Evolutionary conservation across 345 rosid species (phyloP), one percentile per base, ranked within the genome.

Genomic region (Gossypium sturtianum): DNA sequence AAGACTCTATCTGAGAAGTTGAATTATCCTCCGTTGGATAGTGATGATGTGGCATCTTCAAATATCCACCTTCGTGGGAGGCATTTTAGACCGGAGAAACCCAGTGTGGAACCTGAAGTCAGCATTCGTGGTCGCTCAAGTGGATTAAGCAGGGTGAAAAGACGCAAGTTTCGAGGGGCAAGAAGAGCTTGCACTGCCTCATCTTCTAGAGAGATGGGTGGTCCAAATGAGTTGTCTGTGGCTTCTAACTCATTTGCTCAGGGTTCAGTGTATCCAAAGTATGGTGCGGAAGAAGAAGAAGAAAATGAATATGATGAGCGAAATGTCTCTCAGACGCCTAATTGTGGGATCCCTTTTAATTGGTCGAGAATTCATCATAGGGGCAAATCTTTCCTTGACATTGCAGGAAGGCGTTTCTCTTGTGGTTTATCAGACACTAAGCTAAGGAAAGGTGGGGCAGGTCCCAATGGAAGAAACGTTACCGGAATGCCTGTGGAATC

Each of bases 361-460:
- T 96, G 99, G 99, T 96, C 99, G 13, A 87, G 97, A 75, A 93
- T 96, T 79, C 99, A 96, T 81, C 84, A 89, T 25, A 80, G 93
- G 75, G 91, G 99, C 47, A 91, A 81, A 77, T 93, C 82, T 19
- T 83, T 96, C 75, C 87, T 93, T 9, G 98, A 96, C 82, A 87
- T 80, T 79, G 99, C 99, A 23, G 99, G 99, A 43, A 82, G 97
- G 83, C 91, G 97, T 81, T 87, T 96, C 45, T 91, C 99, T 58
- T 96, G 98, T 77, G 99, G 98, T 45, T 76, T 87, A 63, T 87
- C 97, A 49, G 98, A 90, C 43, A 79, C 96, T 20, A 86, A 85
- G 72, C 76, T 81, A 56, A 86, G 80, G 79, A 92, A 86, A 84
- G 87, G 86, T 15, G 79, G 83, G 71, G 77, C 81, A 57, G 83